Evolutionary conservation across 345 rosid genomes (phyloP).

Genomic region (Nasturtium officinale): DNA sequence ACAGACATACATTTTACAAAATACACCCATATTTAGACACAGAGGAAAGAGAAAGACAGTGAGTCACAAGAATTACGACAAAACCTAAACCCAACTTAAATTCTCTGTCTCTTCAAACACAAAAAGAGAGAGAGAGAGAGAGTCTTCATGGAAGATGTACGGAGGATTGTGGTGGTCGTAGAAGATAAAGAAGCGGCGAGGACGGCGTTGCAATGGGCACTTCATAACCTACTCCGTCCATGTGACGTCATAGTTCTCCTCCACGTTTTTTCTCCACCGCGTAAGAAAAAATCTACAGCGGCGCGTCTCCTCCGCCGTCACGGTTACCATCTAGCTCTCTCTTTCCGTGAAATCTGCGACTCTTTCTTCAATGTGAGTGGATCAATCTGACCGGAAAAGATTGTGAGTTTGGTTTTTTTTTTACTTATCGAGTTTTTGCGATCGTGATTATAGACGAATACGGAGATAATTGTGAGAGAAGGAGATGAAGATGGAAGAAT

Average conservation of each 20-base stretch:
- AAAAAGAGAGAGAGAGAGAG: not conserved
- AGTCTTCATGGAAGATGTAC: slow-evolving; percentile 41
- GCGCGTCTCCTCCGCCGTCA: slow-evolving; percentile 51
- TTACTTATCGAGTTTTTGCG: not conserved
- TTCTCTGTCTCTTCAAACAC: not conserved
- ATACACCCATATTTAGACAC: slow-evolving; percentile 12
- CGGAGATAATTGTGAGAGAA: slow-evolving; percentile 84
- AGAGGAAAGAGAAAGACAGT: not conserved
- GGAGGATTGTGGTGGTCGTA: slow-evolving; percentile 58
- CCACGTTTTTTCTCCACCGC: slow-evolving; percentile 53
- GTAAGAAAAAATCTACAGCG: slow-evolving; percentile 48
- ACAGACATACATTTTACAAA: not conserved
- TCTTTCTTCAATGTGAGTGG: slow-evolving; percentile 53
- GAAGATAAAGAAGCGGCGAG: slow-evolving; percentile 60
- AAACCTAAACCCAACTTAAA: slow-evolving; percentile 28
- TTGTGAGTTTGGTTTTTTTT: not conserved
- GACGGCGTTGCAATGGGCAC: slow-evolving; percentile 63
- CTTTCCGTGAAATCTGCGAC: slow-evolving; percentile 60
- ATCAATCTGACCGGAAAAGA: slow-evolving; percentile 17
- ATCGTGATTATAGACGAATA: slow-evolving; percentile 54
- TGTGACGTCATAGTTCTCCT: slow-evolving; percentile 63
- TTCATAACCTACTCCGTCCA: slow-evolving; percentile 54
- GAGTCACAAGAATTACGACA: slow-evolving; percentile 39
- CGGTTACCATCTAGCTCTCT: slow-evolving; percentile 61
- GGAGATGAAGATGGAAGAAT: slow-evolving; percentile 73